phyloP scores from a whole-genome alignment of 495 filamentous ascomycete genomes.

The Penicillium cinerascens region DNA sequence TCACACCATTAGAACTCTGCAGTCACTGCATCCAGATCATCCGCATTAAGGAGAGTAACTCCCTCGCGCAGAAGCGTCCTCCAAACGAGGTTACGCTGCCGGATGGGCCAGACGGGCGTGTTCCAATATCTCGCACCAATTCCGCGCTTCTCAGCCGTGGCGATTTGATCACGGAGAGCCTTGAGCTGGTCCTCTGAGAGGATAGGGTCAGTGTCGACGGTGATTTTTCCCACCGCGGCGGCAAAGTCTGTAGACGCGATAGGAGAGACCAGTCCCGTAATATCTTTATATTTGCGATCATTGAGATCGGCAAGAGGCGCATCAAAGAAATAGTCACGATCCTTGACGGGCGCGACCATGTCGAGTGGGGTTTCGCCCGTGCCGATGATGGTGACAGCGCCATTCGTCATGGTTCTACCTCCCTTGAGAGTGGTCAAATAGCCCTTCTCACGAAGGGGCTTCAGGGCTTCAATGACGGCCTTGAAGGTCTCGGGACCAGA shows the following conservation, averaged over 20 bases:
- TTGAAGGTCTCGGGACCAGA: constrained; percentile 47
- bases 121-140: constrained; percentile 73
- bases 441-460: constrained; percentile 58
- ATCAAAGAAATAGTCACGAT: constrained; percentile 62
- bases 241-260: constrained; percentile 49
- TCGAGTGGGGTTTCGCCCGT: constrained; percentile 77
- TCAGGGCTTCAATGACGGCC: constrained; percentile 58
- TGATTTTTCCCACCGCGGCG: constrained; percentile 39
- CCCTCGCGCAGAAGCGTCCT: constrained; percentile 62
- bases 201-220: constrained; percentile 23
- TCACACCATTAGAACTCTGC: constrained; percentile 27
- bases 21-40: constrained; percentile 62
- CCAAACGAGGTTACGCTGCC: constrained; percentile 68
- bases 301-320: constrained; percentile 49
- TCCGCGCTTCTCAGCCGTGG: constrained; percentile 57
- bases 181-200: constrained; percentile 51
- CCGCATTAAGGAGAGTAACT: constrained; percentile 70
- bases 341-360: constrained; percentile 44
- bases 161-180: constrained; percentile 57
- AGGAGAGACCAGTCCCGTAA: constrained; percentile 47
- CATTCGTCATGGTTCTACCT: constrained; percentile 41
- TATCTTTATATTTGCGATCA: constrained; percentile 37
- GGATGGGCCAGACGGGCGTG: constrained; percentile 62
- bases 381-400: constrained; percentile 72
- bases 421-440: constrained; percentile 58